These are phyloP conservation scores for Thielaviopsis punctulata DNA, from an alignment of 2,329 filamentous ascomycete species.

Conservation along the genomic window DNA sequence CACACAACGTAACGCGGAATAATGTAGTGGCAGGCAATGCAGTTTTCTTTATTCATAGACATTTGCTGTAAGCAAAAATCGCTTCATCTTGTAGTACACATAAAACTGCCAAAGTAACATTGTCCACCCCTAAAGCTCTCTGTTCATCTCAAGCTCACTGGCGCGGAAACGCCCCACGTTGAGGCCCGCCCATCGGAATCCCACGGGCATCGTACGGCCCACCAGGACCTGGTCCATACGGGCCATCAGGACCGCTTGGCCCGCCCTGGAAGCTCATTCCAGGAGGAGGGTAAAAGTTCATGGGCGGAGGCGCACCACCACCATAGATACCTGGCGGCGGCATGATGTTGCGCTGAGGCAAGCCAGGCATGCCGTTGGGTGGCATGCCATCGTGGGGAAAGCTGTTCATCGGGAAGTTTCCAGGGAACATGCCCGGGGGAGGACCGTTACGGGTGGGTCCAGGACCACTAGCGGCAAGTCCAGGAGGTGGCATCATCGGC, in stretches of 20 bases:
- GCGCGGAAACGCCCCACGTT: constrained; percentile 27
- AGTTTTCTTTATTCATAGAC: too few relatives aligned
- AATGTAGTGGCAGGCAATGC: too few relatives aligned
- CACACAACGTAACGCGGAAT: too few relatives aligned
- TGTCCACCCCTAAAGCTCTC: too few relatives aligned
- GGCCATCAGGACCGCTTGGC: constrained; percentile 1
- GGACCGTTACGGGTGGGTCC: constrained; percentile 26
- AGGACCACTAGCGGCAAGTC: constrained; percentile 23
- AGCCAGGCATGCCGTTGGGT: constrained; percentile 31
- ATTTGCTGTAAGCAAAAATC: too few relatives aligned
- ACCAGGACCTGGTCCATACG: constrained; percentile 18
- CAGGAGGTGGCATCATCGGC: constrained; percentile 42
- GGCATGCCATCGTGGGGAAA: constrained; percentile 17
- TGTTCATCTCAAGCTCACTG: constrained; percentile 14
- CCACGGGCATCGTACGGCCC: constrained; percentile 37
- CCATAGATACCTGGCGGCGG: constrained; percentile 42
- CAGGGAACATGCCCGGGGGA: constrained; percentile 42
- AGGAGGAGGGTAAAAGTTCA: constrained; percentile 22
- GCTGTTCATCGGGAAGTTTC: constrained; percentile 38
- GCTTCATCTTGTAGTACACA: too few relatives aligned
- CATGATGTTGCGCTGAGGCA: constrained; percentile 35
- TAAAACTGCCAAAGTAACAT: too few relatives aligned
- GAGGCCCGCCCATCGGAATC: constrained; percentile 23
- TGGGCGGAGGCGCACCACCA: constrained; percentile 25
- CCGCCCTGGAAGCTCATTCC: not conserved